Base-by-base conservation (phyloP, 257 asterid genomes). In the Primulina tabacum region DNA sequence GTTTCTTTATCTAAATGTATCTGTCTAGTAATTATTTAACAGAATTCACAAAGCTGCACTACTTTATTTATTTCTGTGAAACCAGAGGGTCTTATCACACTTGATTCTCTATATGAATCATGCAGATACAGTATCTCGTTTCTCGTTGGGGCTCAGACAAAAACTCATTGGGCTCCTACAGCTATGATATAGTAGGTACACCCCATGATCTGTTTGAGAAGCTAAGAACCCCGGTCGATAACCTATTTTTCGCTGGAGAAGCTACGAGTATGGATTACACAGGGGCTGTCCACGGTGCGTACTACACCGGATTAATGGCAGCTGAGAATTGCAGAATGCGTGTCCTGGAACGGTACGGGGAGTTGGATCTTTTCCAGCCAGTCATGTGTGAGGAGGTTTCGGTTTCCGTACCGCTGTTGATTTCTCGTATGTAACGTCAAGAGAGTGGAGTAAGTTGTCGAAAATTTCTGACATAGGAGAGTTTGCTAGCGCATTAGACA, bases 261-360 rank as follows among this genome's bases (percentile, higher is more conserved):
- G 98, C 98, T 5, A 89, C 96, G 4, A 89, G 98, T 69, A 34
- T 68, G 0, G 89, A 85, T 32, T 88, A 84, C 76, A 90, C 95
- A n/a, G 98, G 98, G 37, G 87, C 96, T 0, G 95, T 92, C 32
- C 98, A 88, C n/a, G 97, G 98, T 10, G 98, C 98, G 4, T 92
- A 86, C 76, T 84, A 95, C 24, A 88, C 98, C 1, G 97, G 97
- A 11, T 69, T 87, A 70, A 81, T 86, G 96, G 96, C 98, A 28
- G 97, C 97, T 8, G 97, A 92, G 79, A 92, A 79, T 73, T 92
- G 97, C 83, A 81, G 88, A 77, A 92, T 92, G 98, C 95, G 90
- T 8, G 96, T 92, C 11, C 73, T 92, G 63, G 97, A 90, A 78
- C 83, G 96, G 63, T 85, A 90, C 0, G 97, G 98, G 3, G 96